Percentiles rank a stretch among this genome's conserved stretches.
Evolutionary conservation across 345 rosid species (phyloP).

Genomic region (Lepidium didymum): DNA sequence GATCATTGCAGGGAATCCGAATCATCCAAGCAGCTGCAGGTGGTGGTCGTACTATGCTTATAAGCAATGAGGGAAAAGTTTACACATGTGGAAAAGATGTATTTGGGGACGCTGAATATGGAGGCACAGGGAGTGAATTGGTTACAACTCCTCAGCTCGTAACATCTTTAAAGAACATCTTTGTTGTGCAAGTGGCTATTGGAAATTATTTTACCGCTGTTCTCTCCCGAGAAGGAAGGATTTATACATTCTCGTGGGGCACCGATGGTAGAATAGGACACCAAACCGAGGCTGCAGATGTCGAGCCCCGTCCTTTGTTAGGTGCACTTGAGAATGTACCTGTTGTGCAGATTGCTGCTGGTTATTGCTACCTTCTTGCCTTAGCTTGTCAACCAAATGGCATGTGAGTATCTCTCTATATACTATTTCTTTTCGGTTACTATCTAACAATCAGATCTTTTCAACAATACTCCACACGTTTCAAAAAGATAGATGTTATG

Average conservation of each 20-base stretch:
- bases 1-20: constrained; percentile 92
- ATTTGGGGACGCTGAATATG: constrained; percentile 80
- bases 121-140: constrained; percentile 48
- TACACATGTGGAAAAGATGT: constrained; percentile 86
- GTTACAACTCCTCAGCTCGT: constrained; percentile 71
- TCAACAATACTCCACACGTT: neutral
- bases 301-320: constrained; percentile 73
- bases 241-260: constrained; percentile 96
- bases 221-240: constrained; percentile 86
- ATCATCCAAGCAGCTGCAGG: constrained; percentile 96
- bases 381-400: constrained; percentile 93
- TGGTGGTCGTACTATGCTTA: constrained; percentile 95
- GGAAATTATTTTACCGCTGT: constrained; percentile 94
- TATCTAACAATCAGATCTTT: neutral
- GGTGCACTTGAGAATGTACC: constrained; percentile 89
- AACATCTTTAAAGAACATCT: constrained; percentile 73
- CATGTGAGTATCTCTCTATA: constrained; percentile 58
- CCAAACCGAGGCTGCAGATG: constrained; percentile 70
- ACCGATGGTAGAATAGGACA: constrained; percentile 71
- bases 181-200: constrained; percentile 90
- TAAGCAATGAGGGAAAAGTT: constrained; percentile 76
- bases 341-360: constrained; percentile 92
- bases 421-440: neutral
- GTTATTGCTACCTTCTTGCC: constrained; percentile 96
- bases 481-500: no score